Evolutionary conservation across 1,284 basidiomycete species (phyloP).

Genomic region (Rhodotorula sp.): DNA sequence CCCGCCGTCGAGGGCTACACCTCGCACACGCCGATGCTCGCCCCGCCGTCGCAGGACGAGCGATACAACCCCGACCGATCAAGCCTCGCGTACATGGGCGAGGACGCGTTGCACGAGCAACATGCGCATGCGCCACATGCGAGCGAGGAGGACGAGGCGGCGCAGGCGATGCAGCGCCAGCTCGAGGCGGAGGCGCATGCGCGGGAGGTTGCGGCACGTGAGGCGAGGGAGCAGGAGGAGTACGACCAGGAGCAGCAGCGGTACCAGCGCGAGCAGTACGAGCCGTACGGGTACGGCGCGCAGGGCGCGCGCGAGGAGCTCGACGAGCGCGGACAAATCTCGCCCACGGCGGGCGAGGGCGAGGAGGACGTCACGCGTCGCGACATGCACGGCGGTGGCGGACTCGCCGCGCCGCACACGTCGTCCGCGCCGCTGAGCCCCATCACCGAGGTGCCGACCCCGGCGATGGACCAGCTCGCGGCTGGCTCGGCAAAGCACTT

Average conservation of each 20-base stretch:
- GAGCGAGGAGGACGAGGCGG: constrained; percentile 17
- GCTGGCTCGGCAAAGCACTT: neutral
- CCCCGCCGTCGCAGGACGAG: constrained; percentile 1
- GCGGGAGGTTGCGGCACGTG: constrained; percentile 20
- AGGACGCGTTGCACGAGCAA: constrained; percentile 20
- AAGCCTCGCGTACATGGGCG: constrained; percentile 30
- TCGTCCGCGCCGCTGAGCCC: neutral
- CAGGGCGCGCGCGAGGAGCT: neutral
- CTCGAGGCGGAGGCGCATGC: neutral
- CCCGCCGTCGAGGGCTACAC: constrained; percentile 13
- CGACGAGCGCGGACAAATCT: neutral
- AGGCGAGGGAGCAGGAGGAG: neutral
- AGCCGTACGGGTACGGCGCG: neutral
- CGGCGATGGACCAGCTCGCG: constrained; percentile 4
- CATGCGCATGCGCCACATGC: neutral
- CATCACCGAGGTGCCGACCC: constrained; percentile 15
- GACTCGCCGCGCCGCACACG: neutral
- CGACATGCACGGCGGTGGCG: neutral
- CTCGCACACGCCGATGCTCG: constrained; percentile 7
- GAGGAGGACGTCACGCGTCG: neutral
- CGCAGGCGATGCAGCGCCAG: neutral
- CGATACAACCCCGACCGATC: constrained; percentile 17
- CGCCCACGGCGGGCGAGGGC: no score
- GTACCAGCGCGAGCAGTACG: neutral
- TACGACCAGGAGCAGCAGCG: neutral